A percentile compares a stretch with the other conserved stretches of the same genome.
Conservation (phyloP, 371 early-diverging fungal genomes). For the Rhizomucor pusillus region DNA sequence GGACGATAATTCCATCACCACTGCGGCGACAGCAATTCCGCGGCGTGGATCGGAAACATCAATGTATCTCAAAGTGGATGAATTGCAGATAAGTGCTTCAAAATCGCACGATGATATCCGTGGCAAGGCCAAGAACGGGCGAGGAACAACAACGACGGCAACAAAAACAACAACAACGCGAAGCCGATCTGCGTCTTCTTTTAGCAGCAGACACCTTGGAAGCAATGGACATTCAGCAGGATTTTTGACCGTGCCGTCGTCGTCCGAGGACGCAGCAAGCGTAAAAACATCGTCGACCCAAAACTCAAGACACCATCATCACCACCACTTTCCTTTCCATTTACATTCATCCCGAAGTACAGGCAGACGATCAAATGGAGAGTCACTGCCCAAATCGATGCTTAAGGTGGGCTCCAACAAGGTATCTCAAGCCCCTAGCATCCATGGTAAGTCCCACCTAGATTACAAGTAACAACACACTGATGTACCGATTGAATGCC, state of each 20-base stretch:
- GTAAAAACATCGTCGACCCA: neutral
- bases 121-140: too few species aligned
- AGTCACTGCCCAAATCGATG: too few species aligned
- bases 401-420: too few species aligned
- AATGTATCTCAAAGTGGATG: neutral
- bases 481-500: too few species aligned
- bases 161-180: neutral
- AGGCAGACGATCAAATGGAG: too few species aligned
- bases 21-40: neutral
- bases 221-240: neutral
- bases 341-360: too few species aligned
- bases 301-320: neutral
- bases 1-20: neutral
- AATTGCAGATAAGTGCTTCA: constrained; percentile 1
- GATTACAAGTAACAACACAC: too few species aligned
- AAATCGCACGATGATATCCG: constrained; percentile 1
- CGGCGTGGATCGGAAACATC: constrained; percentile 2
- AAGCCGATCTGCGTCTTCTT: neutral
- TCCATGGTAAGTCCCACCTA: neutral
- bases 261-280: neutral
- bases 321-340: too few species aligned
- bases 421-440: too few species aligned
- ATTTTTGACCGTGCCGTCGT: neutral
- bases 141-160: neutral
- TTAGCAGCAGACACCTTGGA: neutral